A percentile compares a stretch with the other conserved stretches of the same genome.
Conservation (phyloP, 129 eudicot species). For the Solidago caesia region DNA sequence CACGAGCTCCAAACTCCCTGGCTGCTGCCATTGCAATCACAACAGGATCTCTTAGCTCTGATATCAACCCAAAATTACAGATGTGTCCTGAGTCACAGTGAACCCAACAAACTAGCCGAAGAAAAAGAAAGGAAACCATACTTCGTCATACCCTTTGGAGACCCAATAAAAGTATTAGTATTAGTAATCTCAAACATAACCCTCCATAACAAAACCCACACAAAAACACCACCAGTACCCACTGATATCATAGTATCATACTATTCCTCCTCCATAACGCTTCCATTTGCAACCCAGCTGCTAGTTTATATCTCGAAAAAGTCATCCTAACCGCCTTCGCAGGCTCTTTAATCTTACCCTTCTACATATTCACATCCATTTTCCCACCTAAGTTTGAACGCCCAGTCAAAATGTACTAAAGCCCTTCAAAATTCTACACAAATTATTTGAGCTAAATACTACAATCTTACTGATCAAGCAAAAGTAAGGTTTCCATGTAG, state of each 20-base stretch:
- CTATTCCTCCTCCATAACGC: constrained; percentile 91
- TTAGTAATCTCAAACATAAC: constrained; percentile 64
- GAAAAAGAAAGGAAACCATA: constrained; percentile 97
- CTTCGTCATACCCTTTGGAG: constrained; percentile 97
- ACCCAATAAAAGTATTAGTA: constrained; percentile 76
- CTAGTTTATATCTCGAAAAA: constrained; percentile 57
- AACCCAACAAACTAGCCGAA: constrained; percentile 70
- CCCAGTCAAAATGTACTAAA: constrained; percentile 56
- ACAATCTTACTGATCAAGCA: no score
- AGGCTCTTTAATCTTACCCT: constrained; percentile 57
- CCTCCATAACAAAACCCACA: constrained; percentile 89
- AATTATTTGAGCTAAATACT: no score
- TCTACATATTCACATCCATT: constrained; percentile 28
- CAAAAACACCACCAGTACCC: constrained; percentile 75
- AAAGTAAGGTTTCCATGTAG: no score
- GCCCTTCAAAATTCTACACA: constrained; percentile 21
- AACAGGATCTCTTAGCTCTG: constrained; percentile 93
- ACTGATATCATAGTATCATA: constrained; percentile 55
- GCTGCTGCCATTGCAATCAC: constrained; percentile 89
- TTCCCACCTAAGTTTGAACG: constrained; percentile 41
- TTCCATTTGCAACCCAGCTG: constrained; percentile 76
- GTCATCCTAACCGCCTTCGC: constrained; percentile 33
- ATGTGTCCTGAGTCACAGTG: constrained; percentile 46
- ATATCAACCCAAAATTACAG: constrained; percentile 64
- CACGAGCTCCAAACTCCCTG: constrained; percentile 85